Base-by-base conservation (phyloP, 257 asterid genomes). In the Solanum corneliomulleri region DNA sequence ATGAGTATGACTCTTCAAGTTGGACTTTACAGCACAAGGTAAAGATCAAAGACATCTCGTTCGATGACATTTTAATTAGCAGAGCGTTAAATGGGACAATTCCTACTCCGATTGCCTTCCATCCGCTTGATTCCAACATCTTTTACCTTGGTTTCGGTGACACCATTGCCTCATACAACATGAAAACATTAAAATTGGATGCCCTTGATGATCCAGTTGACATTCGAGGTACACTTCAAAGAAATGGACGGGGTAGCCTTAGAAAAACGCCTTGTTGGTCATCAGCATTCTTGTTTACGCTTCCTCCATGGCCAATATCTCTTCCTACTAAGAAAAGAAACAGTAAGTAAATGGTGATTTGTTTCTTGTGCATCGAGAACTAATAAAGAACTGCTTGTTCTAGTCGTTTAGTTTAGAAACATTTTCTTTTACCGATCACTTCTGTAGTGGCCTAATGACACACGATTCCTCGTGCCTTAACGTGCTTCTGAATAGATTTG, bases 271-370 rank as follows among this genome's bases (percentile, higher is more conserved):
- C 87, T 42, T 64, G 64, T 66, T 84, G 66, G 64, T 84, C 78
- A 47, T 70, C 75, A 25, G 29, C 45, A 3, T 84, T 70, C 81
- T 15, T 84, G 66, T 66, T 84, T 39, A 45, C 23, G 66, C 87
- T 84, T 62, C 87, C 87, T 68, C 39, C 87, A 42, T 66, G 87
- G 87, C 87, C 87, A 70, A 41, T 70, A 21, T 66, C 87, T 45
- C 44, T 27, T 84, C 78, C 41, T 20, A 84, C 9, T 66, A n/a
- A 41, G 85, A 16, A 29, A 58, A 47, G 85, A 49, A 47, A 80
- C 9, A 16, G 52, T 11, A 78, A 25, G 68, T n/a, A 47, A 80
- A 47, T 80, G 68, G 20, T 80, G 85, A 47, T 47, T 11, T 4
- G 27, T 9, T 80, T 29, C 42, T 80, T 80, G 68, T 80, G 66